Conservation (phyloP, 2,329 filamentous ascomycete species). For the Falciphora oryzae region DNA sequence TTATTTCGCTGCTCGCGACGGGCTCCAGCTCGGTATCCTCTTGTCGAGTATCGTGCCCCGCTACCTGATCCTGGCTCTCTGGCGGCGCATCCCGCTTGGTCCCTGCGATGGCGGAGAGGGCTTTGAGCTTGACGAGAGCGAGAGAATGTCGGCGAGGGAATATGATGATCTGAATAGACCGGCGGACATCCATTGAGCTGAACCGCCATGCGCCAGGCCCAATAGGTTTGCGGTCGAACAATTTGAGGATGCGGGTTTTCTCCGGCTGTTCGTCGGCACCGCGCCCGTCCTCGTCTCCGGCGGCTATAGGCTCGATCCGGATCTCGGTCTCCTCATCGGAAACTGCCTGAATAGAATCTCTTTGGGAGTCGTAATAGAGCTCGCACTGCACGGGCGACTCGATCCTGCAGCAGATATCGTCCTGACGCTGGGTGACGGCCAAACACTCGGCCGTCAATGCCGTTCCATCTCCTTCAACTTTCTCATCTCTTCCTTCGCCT, state of each 20-base stretch:
- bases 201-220: conserved; percentile 1
- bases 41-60: too few relatives aligned
- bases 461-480: neutral
- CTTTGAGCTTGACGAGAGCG: neutral
- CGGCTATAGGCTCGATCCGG: neutral
- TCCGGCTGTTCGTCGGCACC: too few relatives aligned
- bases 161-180: neutral
- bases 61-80: neutral
- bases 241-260: neutral
- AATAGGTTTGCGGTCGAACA: neutral
- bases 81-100: neutral
- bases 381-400: neutral
- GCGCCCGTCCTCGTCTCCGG: neutral
- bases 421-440: neutral
- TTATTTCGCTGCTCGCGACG: neutral
- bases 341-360: neutral
- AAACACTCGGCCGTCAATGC: neutral
- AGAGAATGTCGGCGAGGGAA: neutral
- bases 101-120: neutral
- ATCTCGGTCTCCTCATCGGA: neutral
- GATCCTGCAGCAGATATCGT: neutral
- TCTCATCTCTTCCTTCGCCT: neutral
- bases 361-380: neutral
- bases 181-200: neutral
- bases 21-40: neutral